Conservation (phyloP, 164 flowering plant genomes). For the Saururus chinensis region DNA sequence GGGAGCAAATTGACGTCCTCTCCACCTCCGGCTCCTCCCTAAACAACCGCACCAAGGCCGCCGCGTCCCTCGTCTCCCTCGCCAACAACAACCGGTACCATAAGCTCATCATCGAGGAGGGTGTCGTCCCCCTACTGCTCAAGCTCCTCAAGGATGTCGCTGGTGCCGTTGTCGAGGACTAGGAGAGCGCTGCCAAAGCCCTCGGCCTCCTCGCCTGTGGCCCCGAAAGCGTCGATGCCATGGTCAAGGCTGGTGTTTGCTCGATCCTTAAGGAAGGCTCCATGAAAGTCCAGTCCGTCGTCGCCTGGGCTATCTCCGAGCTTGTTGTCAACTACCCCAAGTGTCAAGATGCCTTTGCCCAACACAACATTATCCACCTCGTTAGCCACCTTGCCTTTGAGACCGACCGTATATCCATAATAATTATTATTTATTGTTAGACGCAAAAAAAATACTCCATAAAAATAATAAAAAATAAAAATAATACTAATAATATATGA, state of each 20-base stretch:
- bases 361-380: slow-evolving; percentile 59
- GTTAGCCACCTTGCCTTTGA: slow-evolving; percentile 81
- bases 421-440: too few relatives aligned
- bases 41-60: slow-evolving; percentile 61
- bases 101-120: slow-evolving; percentile 73
- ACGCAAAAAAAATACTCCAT: too few relatives aligned
- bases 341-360: slow-evolving; percentile 74
- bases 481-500: too few relatives aligned
- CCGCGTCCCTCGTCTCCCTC: slow-evolving; percentile 60
- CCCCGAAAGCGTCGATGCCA: slow-evolving; percentile 71
- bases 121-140: slow-evolving; percentile 56
- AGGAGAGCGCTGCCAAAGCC: slow-evolving; percentile 69
- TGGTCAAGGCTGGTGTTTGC: slow-evolving; percentile 65
- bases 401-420: too few relatives aligned
- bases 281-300: slow-evolving; percentile 58
- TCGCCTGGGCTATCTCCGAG: slow-evolving; percentile 83
- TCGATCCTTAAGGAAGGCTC: slow-evolving; percentile 62
- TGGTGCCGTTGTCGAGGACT: slow-evolving; percentile 62
- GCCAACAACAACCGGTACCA: slow-evolving; percentile 69
- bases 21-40: slow-evolving; percentile 26
- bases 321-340: slow-evolving; percentile 53
- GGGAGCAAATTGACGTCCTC: slow-evolving; percentile 82
- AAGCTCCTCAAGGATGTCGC: slow-evolving; percentile 57
- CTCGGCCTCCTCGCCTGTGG: slow-evolving; percentile 72
- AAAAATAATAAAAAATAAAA: too few relatives aligned